phyloP scores from a whole-genome alignment of 768 basidiomycete genomes.

The Boletellus sp. region DNA sequence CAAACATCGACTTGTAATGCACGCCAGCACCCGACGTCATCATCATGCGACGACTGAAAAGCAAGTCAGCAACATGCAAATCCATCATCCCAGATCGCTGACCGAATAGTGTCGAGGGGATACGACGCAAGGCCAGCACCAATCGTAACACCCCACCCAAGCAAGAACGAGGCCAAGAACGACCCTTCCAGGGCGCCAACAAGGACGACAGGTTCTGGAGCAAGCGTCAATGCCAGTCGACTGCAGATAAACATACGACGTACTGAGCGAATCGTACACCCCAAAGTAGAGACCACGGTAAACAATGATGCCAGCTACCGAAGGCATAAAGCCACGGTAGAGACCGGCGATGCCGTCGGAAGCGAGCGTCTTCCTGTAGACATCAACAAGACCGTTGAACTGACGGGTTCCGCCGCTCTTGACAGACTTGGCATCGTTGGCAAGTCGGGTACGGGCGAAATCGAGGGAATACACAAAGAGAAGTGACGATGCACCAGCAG shows the following conservation, averaged over 20 bases:
- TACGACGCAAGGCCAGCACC: slow-evolving; percentile 99
- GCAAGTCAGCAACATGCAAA: slow-evolving; percentile 9
- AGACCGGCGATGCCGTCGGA: slow-evolving; percentile 98
- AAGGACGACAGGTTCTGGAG: slow-evolving; percentile 90
- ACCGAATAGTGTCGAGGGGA: slow-evolving; percentile 90
- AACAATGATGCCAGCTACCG: slow-evolving; percentile 98
- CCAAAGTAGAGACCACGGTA: slow-evolving; percentile 99
- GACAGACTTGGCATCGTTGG: slow-evolving; percentile 94
- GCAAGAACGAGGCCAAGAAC: slow-evolving; percentile 94
- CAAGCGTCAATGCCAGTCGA: slow-evolving; percentile 24
- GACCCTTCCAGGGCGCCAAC: slow-evolving; percentile 93
- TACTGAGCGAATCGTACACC: slow-evolving; percentile 92
- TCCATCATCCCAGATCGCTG: background rate
- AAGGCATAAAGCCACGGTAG: slow-evolving; percentile 99
- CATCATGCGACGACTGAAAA: slow-evolving; percentile 98
- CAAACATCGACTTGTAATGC: slow-evolving; percentile 99
- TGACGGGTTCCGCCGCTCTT: slow-evolving; percentile 92
- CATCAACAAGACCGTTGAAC: slow-evolving; percentile 98
- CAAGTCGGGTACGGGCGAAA: slow-evolving; percentile 98
- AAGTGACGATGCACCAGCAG: slow-evolving; percentile 96
- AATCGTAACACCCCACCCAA: slow-evolving; percentile 99
- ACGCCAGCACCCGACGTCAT: slow-evolving; percentile 96
- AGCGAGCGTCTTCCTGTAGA: slow-evolving; percentile 96
- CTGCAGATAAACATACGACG: slow-evolving; percentile 35
- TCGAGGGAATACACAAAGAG: slow-evolving; percentile 99